Evolutionary conservation across 2,329 filamentous ascomycete species (phyloP), one percentile per base, ranked within the genome.

Genomic region (Talaromyces verruculosus): DNA sequence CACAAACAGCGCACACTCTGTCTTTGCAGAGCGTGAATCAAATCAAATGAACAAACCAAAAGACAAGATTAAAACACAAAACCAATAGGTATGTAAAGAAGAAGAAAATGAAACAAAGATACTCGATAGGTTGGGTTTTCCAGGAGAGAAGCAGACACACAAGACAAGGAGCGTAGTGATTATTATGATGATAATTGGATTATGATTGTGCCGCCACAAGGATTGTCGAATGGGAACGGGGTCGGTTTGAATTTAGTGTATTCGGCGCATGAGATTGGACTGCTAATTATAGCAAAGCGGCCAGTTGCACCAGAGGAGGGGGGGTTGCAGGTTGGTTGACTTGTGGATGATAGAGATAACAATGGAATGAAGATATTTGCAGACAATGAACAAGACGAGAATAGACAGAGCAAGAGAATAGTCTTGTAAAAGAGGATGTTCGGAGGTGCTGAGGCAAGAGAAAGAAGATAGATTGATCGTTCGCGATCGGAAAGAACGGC

Each of bases 261-360:
- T 59, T 59, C 17, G 55, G 55, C 30, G 35, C 57, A 60, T 41
- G 37, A 60, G 28, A 33, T 45, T 43, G 57, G 39, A 33, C 37
- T 43, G 53, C 65, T 67, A 67, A 67, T 62, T 67, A 55, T 67
- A 67, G 65, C 65, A 61, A 51, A 64, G 61, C 62, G 65, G 62
- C 62, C 65, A 58, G 51, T 25, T 17, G n/a, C 58, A 45, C 58
- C 35, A 51, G 17, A 55, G 13, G 33, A 45, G 25, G 28, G 30
- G 8, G n/a, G 11, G 8, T 33, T 6, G 5, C 13, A 22, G 25
- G 25, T 10, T 1, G 33, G 11, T 37, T 22, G 33, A 10, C 13
- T 8, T 57, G 53, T 37, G 8, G 15, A 37, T 10, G 19, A 39
- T 8, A 39, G n/a, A 37, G 19, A 53, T 33, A 8, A 10, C n/a